Conservation (phyloP, 257 asterid species). For the Cruciata laevipes region DNA sequence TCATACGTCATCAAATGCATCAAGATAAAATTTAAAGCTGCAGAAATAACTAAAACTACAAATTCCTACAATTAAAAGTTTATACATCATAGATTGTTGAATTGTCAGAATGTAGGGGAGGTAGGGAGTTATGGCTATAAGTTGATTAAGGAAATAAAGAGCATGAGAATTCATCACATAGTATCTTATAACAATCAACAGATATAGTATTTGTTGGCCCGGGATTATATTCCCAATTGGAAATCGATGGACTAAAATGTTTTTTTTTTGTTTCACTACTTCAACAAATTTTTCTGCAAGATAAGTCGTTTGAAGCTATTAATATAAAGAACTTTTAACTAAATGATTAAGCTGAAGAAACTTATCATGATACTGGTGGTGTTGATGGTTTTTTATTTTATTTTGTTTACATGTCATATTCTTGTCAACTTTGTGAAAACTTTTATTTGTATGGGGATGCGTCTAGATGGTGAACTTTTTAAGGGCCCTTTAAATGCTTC, state of each 20-base stretch:
- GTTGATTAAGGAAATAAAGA: not conserved
- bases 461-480: not conserved
- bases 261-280: not conserved
- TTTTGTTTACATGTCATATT: too few relatives aligned
- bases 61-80: too few relatives aligned
- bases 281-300: too few relatives aligned
- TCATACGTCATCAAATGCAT: not conserved
- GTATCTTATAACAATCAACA: not conserved
- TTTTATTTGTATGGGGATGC: too few relatives aligned
- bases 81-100: too few relatives aligned
- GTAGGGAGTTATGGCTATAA: not conserved
- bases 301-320: too few relatives aligned
- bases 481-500: not conserved
- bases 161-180: not conserved
- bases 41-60: too few relatives aligned
- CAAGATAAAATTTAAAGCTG: not conserved
- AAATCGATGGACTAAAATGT: not conserved
- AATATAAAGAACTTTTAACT: not conserved
- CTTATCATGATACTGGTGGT: not conserved
- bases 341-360: not conserved
- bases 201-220: not conserved
- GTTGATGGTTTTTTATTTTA: not conserved
- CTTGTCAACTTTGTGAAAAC: too few relatives aligned
- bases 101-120: not conserved
- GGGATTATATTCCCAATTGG: not conserved